Base-by-base conservation (phyloP, 352 stramenopile genomes). In the Globisporangium polare region DNA sequence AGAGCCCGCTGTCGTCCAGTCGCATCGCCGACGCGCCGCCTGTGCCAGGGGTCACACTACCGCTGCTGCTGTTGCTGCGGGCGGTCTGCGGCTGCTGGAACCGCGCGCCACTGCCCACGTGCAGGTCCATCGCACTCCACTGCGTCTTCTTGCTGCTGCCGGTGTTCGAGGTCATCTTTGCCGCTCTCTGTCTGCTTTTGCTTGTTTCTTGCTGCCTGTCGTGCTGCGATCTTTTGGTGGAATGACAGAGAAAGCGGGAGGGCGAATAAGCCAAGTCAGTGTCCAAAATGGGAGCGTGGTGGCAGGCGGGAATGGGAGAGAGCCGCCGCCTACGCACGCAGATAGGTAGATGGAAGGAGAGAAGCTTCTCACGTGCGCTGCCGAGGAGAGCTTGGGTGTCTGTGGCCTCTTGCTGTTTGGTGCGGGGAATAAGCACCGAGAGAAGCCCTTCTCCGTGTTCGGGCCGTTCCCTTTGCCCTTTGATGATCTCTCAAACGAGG, bases 121-220 rank as follows among this genome's bases (percentile, higher is more conserved):
- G 63, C 51, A 86, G 59, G 52, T 86, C 74, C 74, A 83, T 81
- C 26, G 76, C 76, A 37, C 68, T 72, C 67, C 74, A 78, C 37
- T 78, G 69, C 12, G 53, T 67, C 45, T 72, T 73, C 54, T 75
- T 77, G 62, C 67, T 54, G 46, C 26, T 58, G 17, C 7, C 27
- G n/a, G 33, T 18, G 41, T 43, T 63, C 43, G 20, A 26, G n/a
- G 22, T 63, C 43, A 62, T 54, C 7, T 45, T 33, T 12, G 33
- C 22, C 33, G 33, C 29, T 35, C 24, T 17, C 33, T 24, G 33
- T 35, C 20, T 35, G 12, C 5, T 49, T 17, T 17, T 29, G 18
- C 50, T n/a, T 46, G n/a, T 17, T 31, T 43, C 31, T 45, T 46
- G 26, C 7, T 39, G 9, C 33, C 18, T 57, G 29, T 57, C 2